These are phyloP conservation scores for Alternaria ethzedia DNA, from an alignment of 2,329 filamentous ascomycete species.

Conservation along the genomic window DNA sequence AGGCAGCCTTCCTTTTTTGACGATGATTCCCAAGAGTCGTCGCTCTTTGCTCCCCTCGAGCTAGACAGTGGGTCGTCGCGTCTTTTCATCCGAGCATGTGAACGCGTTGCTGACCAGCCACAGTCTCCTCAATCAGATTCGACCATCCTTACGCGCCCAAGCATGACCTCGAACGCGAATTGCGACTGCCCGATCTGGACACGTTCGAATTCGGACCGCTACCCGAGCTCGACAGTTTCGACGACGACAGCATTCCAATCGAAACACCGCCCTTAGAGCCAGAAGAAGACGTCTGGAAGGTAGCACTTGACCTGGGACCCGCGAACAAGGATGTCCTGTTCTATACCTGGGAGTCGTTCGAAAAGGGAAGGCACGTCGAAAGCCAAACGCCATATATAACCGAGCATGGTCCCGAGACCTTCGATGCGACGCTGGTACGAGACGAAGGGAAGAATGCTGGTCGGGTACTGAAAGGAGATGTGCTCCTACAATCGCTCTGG, in stretches of 20 bases:
- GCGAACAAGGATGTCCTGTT: constrained; percentile 49
- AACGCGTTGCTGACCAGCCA: constrained; percentile 19
- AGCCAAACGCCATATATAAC: constrained; percentile 64
- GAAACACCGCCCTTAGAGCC: constrained; percentile 32
- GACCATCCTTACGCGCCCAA: constrained; percentile 51
- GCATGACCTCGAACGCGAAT: constrained; percentile 39
- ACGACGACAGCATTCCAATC: constrained; percentile 39
- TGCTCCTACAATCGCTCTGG: constrained; percentile 61
- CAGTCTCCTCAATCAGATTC: constrained; percentile 46
- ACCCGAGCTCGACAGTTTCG: constrained; percentile 41
- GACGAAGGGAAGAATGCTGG: constrained; percentile 51
- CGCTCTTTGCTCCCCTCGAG: constrained; percentile 43
- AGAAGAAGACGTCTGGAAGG: constrained; percentile 51
- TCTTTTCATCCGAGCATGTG: constrained; percentile 16
- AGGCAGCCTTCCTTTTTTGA: constrained; percentile 58
- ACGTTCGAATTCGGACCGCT: constrained; percentile 50
- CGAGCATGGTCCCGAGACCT: constrained; percentile 70
- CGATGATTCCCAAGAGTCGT: constrained; percentile 29
- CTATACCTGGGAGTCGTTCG: constrained; percentile 74
- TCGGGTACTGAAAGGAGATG: constrained; percentile 46
- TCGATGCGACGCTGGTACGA: constrained; percentile 64
- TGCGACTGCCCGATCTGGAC: constrained; percentile 49
- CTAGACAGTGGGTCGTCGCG: constrained; percentile 47
- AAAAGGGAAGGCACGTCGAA: constrained; percentile 50
- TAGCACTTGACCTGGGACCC: constrained; percentile 42